A percentile compares a stretch with the other conserved stretches of the same genome.
Conservation (phyloP, 2,329 filamentous ascomycete species). For the Fusarium liriodendri region DNA sequence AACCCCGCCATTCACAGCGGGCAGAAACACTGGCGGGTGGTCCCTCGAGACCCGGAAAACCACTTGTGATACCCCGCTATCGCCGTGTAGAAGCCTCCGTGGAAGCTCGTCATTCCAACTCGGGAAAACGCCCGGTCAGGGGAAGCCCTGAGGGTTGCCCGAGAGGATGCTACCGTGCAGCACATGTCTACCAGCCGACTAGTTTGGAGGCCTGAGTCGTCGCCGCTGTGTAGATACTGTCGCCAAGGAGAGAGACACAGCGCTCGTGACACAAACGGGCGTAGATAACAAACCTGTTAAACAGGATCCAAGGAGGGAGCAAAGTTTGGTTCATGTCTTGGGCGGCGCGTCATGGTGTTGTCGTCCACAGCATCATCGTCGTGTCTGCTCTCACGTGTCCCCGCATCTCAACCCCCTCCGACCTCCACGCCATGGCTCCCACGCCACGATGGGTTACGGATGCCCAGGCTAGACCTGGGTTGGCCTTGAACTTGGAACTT, state of each 20-base stretch:
- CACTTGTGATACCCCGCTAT: conserved; percentile 44
- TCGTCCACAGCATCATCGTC: conserved; percentile 39
- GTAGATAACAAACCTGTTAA: conserved; percentile 16
- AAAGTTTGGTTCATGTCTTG: conserved; percentile 26
- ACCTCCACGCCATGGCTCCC: conserved; percentile 39
- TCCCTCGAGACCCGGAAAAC: conserved; percentile 29
- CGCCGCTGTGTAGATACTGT: conserved; percentile 13
- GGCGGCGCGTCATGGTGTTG: conserved; percentile 40
- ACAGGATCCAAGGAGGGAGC: conserved; percentile 8
- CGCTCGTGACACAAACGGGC: conserved; percentile 23
- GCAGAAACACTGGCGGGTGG: conserved; percentile 6
- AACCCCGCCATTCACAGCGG: conserved; percentile 38
- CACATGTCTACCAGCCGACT: not conserved
- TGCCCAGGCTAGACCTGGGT: conserved; percentile 35
- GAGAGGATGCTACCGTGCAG: conserved; percentile 19
- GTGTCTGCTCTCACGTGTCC: conserved; percentile 43
- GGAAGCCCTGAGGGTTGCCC: conserved; percentile 24
- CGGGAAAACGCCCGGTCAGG: conserved; percentile 37
- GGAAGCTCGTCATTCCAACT: conserved; percentile 44
- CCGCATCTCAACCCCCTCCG: conserved; percentile 42
- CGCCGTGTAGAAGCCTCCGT: conserved; percentile 42
- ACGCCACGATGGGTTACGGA: conserved; percentile 41
- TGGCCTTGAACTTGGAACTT: conserved; percentile 38
- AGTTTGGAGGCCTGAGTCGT: not conserved
- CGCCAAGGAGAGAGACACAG: conserved; percentile 5